A percentile compares a stretch with the other conserved stretches of the same genome.
phyloP scores from a whole-genome alignment of 1,284 basidiomycete genomes.

The Kwoniella shivajii region DNA sequence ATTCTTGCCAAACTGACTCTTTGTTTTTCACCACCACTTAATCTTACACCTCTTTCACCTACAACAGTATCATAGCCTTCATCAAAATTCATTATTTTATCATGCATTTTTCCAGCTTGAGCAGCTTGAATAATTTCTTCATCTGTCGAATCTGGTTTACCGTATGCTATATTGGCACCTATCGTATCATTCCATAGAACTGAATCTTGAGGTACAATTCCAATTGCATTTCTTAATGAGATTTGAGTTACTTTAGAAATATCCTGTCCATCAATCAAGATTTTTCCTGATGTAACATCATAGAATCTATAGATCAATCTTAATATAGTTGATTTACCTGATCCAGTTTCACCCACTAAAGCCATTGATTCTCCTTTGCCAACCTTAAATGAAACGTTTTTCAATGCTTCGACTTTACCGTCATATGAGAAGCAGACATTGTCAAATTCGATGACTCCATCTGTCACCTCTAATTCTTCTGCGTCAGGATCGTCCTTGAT shows the following conservation, averaged over 20 bases:
- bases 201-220: conserved; percentile 97
- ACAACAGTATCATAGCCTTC: conserved; percentile 86
- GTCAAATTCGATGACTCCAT: conserved; percentile 90
- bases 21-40: conserved; percentile 98
- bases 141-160: conserved; percentile 79
- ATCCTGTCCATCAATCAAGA: conserved; percentile 77
- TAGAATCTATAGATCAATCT: conserved; percentile 94
- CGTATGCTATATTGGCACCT: conserved; percentile 92
- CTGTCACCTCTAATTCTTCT: conserved; percentile 69
- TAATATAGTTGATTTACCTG: conserved; percentile 94
- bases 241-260: conserved; percentile 73
- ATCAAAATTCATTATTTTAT: conserved; percentile 76
- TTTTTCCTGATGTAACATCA: conserved; percentile 75
- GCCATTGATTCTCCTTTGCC: conserved; percentile 95
- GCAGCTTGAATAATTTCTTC: conserved; percentile 86
- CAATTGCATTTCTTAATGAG: conserved; percentile 76
- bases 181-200: conserved; percentile 95
- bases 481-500: conserved; percentile 72
- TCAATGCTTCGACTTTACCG: conserved; percentile 83
- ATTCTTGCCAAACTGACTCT: conserved; percentile 89
- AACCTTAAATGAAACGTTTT: conserved; percentile 80
- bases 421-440: conserved; percentile 92
- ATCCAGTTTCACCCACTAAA: conserved; percentile 93
- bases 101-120: conserved; percentile 80
- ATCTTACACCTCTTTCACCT: conserved; percentile 95